Conservation (phyloP, 495 filamentous ascomycete species). For the Penicillium longicatenatum region DNA sequence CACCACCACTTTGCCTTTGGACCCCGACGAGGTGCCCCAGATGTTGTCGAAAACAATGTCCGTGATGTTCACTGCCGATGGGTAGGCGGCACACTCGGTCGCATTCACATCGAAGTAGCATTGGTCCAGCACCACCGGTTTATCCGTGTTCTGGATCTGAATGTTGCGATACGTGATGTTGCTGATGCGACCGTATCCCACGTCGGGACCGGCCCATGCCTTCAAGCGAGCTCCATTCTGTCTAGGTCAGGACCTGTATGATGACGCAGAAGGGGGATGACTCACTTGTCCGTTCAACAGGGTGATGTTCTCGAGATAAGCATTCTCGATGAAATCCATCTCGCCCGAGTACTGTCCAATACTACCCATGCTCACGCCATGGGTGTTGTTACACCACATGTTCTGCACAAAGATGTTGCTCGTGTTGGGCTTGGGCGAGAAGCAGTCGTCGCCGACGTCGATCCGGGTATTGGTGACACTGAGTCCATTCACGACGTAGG, state of each 20-base stretch:
- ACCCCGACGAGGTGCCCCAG: slow-evolving; percentile 53
- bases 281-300: slow-evolving; percentile 52
- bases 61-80: slow-evolving; percentile 56
- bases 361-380: slow-evolving; percentile 59
- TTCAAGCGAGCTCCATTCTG: slow-evolving; percentile 59
- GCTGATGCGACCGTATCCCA: slow-evolving; percentile 59
- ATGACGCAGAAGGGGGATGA: neutral
- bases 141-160: slow-evolving; percentile 55
- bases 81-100: slow-evolving; percentile 49
- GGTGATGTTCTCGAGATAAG: slow-evolving; percentile 57
- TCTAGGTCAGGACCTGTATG: neutral
- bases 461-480: slow-evolving; percentile 52
- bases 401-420: slow-evolving; percentile 58
- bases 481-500: slow-evolving; percentile 50
- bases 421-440: slow-evolving; percentile 60
- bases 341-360: slow-evolving; percentile 59
- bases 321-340: slow-evolving; percentile 54
- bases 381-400: slow-evolving; percentile 60
- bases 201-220: slow-evolving; percentile 52
- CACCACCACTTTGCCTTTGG: slow-evolving; percentile 49
- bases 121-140: slow-evolving; percentile 55
- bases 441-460: slow-evolving; percentile 61
- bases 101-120: slow-evolving; percentile 60
- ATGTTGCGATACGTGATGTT: slow-evolving; percentile 63
- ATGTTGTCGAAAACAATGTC: slow-evolving; percentile 58